A percentile compares a stretch with the other conserved stretches of the same genome.
Conservation (phyloP, 768 basidiomycete genomes). For the Royoungia palumana region DNA sequence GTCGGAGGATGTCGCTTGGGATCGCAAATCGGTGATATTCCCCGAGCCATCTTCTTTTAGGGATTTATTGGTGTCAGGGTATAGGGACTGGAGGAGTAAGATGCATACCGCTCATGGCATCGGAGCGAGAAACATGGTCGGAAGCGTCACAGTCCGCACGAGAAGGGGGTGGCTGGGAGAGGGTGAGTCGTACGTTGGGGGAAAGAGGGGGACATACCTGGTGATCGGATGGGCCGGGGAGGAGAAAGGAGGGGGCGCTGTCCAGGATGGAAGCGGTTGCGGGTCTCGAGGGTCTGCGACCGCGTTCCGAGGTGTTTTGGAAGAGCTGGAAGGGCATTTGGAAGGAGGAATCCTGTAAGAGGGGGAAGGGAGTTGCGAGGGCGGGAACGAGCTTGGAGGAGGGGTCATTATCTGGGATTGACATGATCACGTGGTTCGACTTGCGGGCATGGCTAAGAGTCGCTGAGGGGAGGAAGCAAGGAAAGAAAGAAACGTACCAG, state of each 20-base stretch:
- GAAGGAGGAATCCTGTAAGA: conserved; percentile 21
- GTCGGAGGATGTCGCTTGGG: conserved; percentile 26
- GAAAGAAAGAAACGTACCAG: conserved; percentile 1
- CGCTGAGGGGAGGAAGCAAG: too few species aligned
- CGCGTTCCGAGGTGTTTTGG: conserved; percentile 23
- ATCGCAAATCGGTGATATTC: conserved; percentile 13
- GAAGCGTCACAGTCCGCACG: conserved; percentile 9
- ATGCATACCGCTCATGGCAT: conserved; percentile 24
- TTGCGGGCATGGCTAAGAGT: background rate
- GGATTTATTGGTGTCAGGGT: conserved; percentile 9
- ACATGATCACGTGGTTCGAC: conserved; percentile 28
- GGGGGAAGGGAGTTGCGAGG: conserved; percentile 23
- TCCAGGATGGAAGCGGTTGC: conserved; percentile 46
- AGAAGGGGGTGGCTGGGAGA: conserved; percentile 4
- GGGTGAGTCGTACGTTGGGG: background rate
- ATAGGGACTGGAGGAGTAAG: conserved; percentile 12
- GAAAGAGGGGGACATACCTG: conserved; percentile 6
- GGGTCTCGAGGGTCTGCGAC: conserved; percentile 34
- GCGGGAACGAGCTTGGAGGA: conserved; percentile 10
- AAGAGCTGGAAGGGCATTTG: conserved; percentile 37
- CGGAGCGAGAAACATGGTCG: conserved; percentile 9
- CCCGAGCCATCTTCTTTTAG: conserved; percentile 13
- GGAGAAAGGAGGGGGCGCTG: conserved; percentile 37
- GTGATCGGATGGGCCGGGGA: conserved; percentile 31
- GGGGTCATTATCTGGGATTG: conserved; percentile 22